phyloP scores from a whole-genome alignment of 2,329 filamentous ascomycete genomes.

The Fonsecaea pedrosoi region DNA sequence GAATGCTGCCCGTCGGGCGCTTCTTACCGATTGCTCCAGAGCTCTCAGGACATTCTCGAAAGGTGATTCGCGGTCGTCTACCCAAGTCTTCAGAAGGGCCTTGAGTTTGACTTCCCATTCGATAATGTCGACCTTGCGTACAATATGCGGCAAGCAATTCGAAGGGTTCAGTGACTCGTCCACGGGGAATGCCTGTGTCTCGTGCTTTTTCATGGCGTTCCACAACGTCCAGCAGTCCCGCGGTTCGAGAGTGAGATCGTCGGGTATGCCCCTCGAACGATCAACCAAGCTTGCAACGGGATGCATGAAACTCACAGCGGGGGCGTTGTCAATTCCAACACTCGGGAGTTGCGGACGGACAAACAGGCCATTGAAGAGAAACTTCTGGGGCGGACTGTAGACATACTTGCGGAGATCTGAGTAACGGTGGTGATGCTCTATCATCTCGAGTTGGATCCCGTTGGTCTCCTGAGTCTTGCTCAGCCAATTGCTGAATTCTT shows the following conservation, averaged over 20 bases:
- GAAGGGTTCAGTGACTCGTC: neutral
- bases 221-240: neutral
- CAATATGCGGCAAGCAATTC: neutral
- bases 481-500: neutral
- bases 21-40: neutral
- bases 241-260: neutral
- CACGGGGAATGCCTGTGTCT: neutral
- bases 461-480: conserved; percentile 4
- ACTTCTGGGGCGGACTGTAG: neutral
- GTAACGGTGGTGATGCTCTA: conserved; percentile 1
- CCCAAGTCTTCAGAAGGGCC: neutral
- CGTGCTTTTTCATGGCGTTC: neutral
- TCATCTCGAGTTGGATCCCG: conserved; percentile 3
- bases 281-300: neutral
- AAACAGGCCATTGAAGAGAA: neutral
- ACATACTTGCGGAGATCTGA: neutral
- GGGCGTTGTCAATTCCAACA: neutral
- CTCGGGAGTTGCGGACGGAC: neutral
- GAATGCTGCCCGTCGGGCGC: neutral
- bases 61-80: neutral
- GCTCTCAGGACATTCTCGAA: neutral
- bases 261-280: neutral
- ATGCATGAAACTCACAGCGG: neutral
- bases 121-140: neutral
- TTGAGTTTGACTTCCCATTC: neutral